phyloP scores from a whole-genome alignment of 2,329 filamentous ascomycete species.

The Aspergillus melleus region DNA sequence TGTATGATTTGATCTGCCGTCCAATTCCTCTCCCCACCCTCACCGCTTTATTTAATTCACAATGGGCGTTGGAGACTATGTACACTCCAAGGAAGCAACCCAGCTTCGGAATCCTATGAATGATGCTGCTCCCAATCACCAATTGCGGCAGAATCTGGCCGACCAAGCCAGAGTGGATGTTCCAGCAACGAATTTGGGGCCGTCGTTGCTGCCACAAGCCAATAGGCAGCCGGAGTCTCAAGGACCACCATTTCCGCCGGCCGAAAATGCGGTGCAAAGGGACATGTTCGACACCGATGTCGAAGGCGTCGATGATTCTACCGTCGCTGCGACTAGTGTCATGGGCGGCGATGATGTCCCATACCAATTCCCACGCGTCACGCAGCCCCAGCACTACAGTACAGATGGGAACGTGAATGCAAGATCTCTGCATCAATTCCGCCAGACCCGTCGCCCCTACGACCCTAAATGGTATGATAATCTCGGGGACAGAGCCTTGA shows the following conservation, averaged over 20 bases:
- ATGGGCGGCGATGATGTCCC: conserved; percentile 34
- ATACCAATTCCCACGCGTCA: conserved; percentile 21
- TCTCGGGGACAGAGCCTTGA: conserved; percentile 36
- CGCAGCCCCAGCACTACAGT: conserved; percentile 21
- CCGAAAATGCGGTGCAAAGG: conserved; percentile 20
- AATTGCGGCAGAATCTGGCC: conserved; percentile 33
- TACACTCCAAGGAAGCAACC: conserved; percentile 40
- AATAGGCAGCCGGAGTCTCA: conserved; percentile 22
- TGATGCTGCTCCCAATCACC: conserved; percentile 19
- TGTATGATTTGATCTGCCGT: background rate
- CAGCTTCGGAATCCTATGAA: conserved; percentile 27
- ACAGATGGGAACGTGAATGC: conserved; percentile 12
- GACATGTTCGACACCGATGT: conserved; percentile 47
- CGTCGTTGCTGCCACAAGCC: conserved; percentile 13
- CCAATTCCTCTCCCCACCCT: background rate
- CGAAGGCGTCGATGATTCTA: conserved; percentile 46
- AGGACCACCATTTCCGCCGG: conserved; percentile 19
- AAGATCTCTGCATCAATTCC: conserved; percentile 24
- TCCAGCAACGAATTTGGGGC: conserved; percentile 28
- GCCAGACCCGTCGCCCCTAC: conserved; percentile 25
- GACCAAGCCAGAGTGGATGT: conserved; percentile 38
- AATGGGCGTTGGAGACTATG: conserved; percentile 46
- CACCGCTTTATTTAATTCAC: conserved; percentile 7
- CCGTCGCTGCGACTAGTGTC: conserved; percentile 41
- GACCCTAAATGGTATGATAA: conserved; percentile 34